Evolutionary conservation across 805 yeast species (phyloP), one percentile per base, ranked within the genome.

Genomic region (Myxozyma neglecta): DNA sequence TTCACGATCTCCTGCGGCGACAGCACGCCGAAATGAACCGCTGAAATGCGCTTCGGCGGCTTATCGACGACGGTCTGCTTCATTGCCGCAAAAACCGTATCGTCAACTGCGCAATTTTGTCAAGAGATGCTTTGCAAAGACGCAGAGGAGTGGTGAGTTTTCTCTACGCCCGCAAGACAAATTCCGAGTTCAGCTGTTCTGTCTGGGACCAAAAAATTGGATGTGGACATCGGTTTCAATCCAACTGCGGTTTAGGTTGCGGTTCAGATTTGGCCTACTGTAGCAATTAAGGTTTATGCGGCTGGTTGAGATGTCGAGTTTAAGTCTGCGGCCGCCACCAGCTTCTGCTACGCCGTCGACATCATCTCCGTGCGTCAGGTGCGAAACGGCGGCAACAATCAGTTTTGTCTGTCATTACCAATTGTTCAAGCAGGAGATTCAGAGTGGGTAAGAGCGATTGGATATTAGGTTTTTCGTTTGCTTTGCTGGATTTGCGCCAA

Each of bases 1-100:
- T 93, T 93, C 48, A 90, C 83, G 70, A 94, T 91, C 70, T 93
- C 97, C 67, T 86, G 83, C 43, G 97, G 90, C 40, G 94, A 87
- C n/a, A 94, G 81, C 3, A 97, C 97, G 43, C 97, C 89, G 71
- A 94, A 94, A 73, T 91, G 91, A 57, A 94, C 81, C 18, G 96
- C 97, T 70, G 87, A 83, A 77, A 94, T 94, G 71, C 87, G 83
- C 77, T 93, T 89, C 58, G 98, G 98, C 48, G 94, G 88, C 57
- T 85, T 84, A 75, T 93, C 97, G 56, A 83, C 85, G 43, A 77
- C 75, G 35, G 70, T 59, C 56, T 74, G 74, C 66, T 78, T 78
- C 81, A 79, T 77, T 24, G 13, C 14, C 10, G 34, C 29, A 20
- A 34, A 14, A 10, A 18, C 24, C 4, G n/a, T 7, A 13, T 18